Evolutionary conservation across 176 grass and related monocot genomes (phyloP).

Genomic region (Alloteropsis semialata): DNA sequence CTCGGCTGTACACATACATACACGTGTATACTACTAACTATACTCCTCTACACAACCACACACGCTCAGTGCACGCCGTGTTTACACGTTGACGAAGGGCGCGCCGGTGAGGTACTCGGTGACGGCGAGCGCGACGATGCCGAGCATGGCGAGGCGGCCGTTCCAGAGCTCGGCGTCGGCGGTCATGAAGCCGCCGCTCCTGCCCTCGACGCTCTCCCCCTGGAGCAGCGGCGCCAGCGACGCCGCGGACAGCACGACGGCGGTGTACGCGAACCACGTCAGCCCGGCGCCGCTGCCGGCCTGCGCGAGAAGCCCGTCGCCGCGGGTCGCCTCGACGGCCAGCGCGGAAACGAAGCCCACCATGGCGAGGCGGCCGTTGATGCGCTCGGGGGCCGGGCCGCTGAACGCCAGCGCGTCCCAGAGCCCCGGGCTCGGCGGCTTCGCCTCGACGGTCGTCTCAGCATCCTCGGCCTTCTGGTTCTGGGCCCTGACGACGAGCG

Average conservation of each 20-base stretch:
- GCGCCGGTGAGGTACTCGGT: slow-evolving; percentile 83
- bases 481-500: neutral
- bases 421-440: neutral
- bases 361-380: slow-evolving; percentile 13
- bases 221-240: neutral
- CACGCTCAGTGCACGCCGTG: neutral
- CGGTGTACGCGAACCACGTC: neutral
- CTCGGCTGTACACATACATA: too few species aligned
- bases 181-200: slow-evolving; percentile 32
- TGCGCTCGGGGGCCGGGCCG: neutral
- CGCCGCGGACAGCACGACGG: neutral
- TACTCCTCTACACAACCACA: neutral
- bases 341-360: neutral
- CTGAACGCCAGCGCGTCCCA: slow-evolving; percentile 30
- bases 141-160: slow-evolving; percentile 82
- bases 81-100: slow-evolving; percentile 50
- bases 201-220: neutral
- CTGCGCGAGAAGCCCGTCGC: neutral
- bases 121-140: slow-evolving; percentile 68
- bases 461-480: neutral
- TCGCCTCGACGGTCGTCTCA: neutral
- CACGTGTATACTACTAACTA: too few species aligned
- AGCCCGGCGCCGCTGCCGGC: neutral
- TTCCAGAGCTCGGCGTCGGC: slow-evolving; percentile 89
- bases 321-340: slow-evolving; percentile 14